A percentile compares a stretch with the other conserved stretches of the same genome.
These are phyloP conservation scores for Fusarium sp. DNA, from an alignment of 2,329 filamentous ascomycete species.

Conservation along the genomic window DNA sequence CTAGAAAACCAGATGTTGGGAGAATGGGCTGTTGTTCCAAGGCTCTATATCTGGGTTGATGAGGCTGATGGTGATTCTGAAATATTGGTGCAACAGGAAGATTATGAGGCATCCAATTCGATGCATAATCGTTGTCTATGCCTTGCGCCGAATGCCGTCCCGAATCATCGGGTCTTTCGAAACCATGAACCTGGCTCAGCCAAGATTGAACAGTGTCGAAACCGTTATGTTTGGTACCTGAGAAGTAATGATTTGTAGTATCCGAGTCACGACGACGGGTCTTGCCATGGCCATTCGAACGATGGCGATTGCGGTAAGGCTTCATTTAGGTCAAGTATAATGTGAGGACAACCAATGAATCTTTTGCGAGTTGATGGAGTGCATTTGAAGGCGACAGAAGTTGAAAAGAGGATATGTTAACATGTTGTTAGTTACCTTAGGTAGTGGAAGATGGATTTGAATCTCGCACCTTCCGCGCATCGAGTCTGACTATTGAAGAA, in stretches of 20 bases:
- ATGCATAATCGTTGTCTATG: background rate
- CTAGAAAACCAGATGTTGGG: background rate
- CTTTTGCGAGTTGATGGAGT: background rate
- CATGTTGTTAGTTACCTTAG: background rate
- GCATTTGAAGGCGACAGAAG: background rate
- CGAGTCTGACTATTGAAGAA: background rate
- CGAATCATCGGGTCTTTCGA: background rate
- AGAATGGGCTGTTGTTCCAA: background rate
- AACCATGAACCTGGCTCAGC: slow-evolving; percentile 9
- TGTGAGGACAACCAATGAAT: background rate
- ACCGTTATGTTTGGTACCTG: background rate
- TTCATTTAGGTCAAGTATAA: slow-evolving; percentile 14
- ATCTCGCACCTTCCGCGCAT: background rate
- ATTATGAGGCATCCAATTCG: slow-evolving; percentile 19
- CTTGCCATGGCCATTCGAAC: background rate
- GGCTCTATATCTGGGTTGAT: background rate
- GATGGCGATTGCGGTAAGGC: background rate
- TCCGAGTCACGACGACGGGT: background rate
- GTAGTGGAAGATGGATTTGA: background rate
- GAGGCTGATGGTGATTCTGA: background rate
- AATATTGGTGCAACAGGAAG: slow-evolving; percentile 7
- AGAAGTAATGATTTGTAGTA: background rate
- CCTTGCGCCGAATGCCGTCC: background rate
- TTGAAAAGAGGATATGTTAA: background rate
- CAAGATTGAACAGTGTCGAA: slow-evolving; percentile 24